A percentile compares a stretch with the other conserved stretches of the same genome.
phyloP scores from a whole-genome alignment of 2,329 filamentous ascomycete species.

The Pseudogymnoascus sp. region DNA sequence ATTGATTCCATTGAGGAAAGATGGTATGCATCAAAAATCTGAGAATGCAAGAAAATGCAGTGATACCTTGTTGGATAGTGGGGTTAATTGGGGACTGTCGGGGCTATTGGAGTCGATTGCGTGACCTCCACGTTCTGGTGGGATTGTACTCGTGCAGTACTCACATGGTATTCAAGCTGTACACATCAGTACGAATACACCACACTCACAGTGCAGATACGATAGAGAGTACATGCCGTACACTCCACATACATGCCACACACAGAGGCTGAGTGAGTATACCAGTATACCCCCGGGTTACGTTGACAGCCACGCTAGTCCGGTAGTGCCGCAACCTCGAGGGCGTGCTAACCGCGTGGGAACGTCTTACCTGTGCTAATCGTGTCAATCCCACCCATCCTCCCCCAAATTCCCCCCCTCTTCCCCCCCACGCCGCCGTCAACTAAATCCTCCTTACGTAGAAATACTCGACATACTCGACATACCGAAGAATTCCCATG shows the following conservation, averaged over 20 bases:
- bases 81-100: not conserved
- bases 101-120: not conserved
- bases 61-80: slow-evolving; percentile 1
- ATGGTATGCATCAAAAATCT: not conserved
- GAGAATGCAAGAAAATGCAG: not conserved
- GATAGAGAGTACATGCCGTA: too few species aligned
- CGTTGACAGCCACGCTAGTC: not conserved
- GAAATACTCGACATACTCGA: not conserved
- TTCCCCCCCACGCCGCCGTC: too few species aligned
- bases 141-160: too few species aligned
- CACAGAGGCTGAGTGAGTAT: too few species aligned
- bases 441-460: not conserved
- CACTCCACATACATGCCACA: not conserved
- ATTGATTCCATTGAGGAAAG: not conserved
- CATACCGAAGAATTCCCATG: not conserved
- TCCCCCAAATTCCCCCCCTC: too few species aligned
- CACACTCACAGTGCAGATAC: too few species aligned
- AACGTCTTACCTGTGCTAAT: not conserved
- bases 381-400: not conserved
- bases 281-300: not conserved
- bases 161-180: too few species aligned
- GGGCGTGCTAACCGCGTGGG: not conserved
- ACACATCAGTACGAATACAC: too few species aligned
- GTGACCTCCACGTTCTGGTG: not conserved
- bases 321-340: not conserved